phyloP scores from a whole-genome alignment of 306 rosid genomes.

The Boehmeria nivea region DNA sequence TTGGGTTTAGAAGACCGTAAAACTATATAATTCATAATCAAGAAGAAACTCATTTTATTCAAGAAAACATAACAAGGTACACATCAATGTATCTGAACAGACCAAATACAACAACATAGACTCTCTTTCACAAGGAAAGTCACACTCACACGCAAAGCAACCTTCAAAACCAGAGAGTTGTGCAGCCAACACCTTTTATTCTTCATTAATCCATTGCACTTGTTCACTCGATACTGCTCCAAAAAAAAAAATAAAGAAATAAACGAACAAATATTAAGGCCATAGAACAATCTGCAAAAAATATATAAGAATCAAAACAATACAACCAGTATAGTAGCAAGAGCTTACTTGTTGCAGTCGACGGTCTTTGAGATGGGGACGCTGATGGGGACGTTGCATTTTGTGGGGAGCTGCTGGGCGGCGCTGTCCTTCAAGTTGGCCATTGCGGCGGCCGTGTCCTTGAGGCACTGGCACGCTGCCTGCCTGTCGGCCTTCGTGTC shows the following conservation, averaged over 20 bases:
- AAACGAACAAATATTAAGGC: too few relatives aligned
- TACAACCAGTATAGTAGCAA: too few relatives aligned
- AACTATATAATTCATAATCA: too few relatives aligned
- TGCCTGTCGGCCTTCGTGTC: conserved; percentile 3
- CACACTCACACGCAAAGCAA: background rate
- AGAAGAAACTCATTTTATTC: too few relatives aligned
- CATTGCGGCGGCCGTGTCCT: background rate
- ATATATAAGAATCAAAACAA: too few relatives aligned
- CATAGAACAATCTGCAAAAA: too few relatives aligned
- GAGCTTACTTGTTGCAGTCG: conserved; percentile 17
- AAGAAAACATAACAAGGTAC: too few relatives aligned
- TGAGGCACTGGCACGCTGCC: conserved; percentile 29
- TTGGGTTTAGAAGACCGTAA: too few relatives aligned
- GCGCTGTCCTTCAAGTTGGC: background rate
- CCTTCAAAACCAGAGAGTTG: too few relatives aligned
- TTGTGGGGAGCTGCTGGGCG: conserved; percentile 13
- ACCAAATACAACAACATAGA: too few relatives aligned
- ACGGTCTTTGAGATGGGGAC: conserved; percentile 17
- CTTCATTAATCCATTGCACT: background rate
- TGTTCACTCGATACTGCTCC: background rate
- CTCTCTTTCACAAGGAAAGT: too few relatives aligned
- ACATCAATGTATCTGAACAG: too few relatives aligned
- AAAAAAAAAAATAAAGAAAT: background rate
- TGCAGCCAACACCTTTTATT: background rate
- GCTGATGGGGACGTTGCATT: conserved; percentile 11